Evolutionary conservation across 305 asterid genomes (phyloP), one percentile per base, ranked within the genome.

Genomic region (Fraxinus velutina): DNA sequence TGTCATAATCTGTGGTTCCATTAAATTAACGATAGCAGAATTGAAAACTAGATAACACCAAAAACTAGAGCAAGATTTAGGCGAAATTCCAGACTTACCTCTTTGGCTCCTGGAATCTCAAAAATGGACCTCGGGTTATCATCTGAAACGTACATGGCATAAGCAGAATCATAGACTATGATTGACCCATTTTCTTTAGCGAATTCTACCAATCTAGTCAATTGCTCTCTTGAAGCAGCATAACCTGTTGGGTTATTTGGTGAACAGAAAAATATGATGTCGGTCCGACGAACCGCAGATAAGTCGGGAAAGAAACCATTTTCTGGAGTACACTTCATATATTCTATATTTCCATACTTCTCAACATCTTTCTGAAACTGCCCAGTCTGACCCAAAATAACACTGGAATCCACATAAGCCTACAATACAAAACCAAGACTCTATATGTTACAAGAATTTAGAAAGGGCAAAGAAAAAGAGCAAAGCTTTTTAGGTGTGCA

Each of bases 361-460:
- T 96, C 97, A 47, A 89, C 91, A 55, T 91, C 98, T 85, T 88
- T 94, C 86, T 92, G 95, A 84, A 86, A 96, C 86, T 78, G 91
- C 77, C 98, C 98, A 21, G 98, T 96, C 89, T 94, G 99, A 70
- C 99, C 99, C 89, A 94, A 81, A 82, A 96, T 94, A 75, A 96
- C 98, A 57, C 99, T 94, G 0, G 99, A 94, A 86, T 96, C 99
- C 82, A 96, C 98, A 81, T 94, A 96, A 71, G 98, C 98, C 99
- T 96, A 34, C 83, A 83, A 47, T 27, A 72, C 44, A 73, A 70
- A 78, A 79, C 78, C 13, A 75, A 27, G 9, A 66, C 36, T 80
- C 32, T 37, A 70, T 34, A 77, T 78, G 6, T 27, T 73, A 76
- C 22, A 74, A 62, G 81, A 74, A 62, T 71, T 52, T 36, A 79